Evolutionary conservation across 768 basidiomycete genomes (phyloP), one percentile per base, ranked within the genome.

Genomic region (Sarcodon aspratus): DNA sequence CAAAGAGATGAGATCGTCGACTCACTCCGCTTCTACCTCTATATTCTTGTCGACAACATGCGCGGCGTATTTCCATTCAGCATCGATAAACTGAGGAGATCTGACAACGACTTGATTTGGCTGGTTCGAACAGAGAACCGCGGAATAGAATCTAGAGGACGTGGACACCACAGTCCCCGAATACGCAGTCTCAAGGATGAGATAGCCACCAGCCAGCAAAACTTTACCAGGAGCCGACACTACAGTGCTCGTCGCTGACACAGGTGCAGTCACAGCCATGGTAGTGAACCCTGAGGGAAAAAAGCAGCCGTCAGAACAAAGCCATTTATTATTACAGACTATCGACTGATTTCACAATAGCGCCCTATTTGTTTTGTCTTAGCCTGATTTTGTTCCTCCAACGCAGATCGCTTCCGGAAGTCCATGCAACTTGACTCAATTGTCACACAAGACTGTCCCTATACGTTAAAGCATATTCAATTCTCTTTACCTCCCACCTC

Each of bases 151-250:
- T 36, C 96, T 79, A 17, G 92, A 91, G 9, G 90, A 90, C 12
- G 95, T 93, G 1, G 92, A 89, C 42, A 98, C 76, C 42, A 94
- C 93, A 51, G 89, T 67, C 45, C 95, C 96, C 32, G 85, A 79
- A 61, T 88, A 91, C 6, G 73, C 67, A 15, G 79, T 82, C 65
- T 98, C 93, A 52, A 98, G 84, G 31, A 99, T 91, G 54, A 99
- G 86, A 69, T 98, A 99, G 1, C 96, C 96, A 2, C 96, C 96
- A 9, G 94, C 91, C 48, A 96, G 64, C 48, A 99, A 76, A 46
- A 96, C 94, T 66, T 99, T 99, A 53, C 95, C 95, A 9, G 95
- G 89, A 1, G 93, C 79, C 33, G 94, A 97, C 52, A 96, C 78
- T 46, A 85, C 75, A 32, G 86, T 90, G 35, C 21, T 27, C 21